Evolutionary conservation across 2,329 filamentous ascomycete species (phyloP).

Genomic region (Teratosphaeria destructans): DNA sequence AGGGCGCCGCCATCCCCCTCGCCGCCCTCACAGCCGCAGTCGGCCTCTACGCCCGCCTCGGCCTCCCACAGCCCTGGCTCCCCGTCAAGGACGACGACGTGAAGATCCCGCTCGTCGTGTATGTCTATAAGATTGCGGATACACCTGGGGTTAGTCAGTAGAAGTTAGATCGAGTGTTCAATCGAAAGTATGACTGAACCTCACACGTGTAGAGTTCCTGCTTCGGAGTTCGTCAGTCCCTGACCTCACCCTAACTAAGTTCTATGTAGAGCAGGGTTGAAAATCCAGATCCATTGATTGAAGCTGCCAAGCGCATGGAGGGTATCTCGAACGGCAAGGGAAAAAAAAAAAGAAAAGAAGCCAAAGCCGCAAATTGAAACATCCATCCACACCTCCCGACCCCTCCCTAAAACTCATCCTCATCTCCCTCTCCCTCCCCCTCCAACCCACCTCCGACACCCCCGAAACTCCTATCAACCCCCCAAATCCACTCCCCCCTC

Average conservation of each 20-base stretch:
- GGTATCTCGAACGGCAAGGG: not conserved
- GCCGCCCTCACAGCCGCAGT: constrained; percentile 37
- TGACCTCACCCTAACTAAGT: too few relatives aligned
- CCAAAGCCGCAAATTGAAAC: not conserved
- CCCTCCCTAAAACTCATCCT: not conserved
- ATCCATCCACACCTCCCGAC: not conserved
- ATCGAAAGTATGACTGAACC: too few relatives aligned
- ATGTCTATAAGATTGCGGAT: constrained; percentile 48
- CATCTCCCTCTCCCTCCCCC: not conserved
- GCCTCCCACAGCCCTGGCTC: constrained; percentile 32
- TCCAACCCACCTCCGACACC: not conserved
- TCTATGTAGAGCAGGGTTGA: too few relatives aligned
- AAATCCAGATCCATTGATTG: not conserved
- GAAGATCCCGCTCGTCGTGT: constrained; percentile 34
- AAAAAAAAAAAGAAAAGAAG: not conserved
- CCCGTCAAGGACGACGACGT: constrained; percentile 11
- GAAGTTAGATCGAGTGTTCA: not conserved
- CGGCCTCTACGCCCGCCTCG: constrained; percentile 33
- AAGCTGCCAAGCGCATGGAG: not conserved
- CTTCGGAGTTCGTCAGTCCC: too few relatives aligned
- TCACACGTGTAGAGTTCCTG: too few relatives aligned
- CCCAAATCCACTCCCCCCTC: constrained; percentile 94
- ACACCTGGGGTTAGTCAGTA: constrained; percentile 21
- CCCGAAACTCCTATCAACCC: constrained; percentile 59
- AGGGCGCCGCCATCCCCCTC: constrained; percentile 37